Conservation (phyloP, 306 rosid species). For the Cicer pinnatifidum region DNA sequence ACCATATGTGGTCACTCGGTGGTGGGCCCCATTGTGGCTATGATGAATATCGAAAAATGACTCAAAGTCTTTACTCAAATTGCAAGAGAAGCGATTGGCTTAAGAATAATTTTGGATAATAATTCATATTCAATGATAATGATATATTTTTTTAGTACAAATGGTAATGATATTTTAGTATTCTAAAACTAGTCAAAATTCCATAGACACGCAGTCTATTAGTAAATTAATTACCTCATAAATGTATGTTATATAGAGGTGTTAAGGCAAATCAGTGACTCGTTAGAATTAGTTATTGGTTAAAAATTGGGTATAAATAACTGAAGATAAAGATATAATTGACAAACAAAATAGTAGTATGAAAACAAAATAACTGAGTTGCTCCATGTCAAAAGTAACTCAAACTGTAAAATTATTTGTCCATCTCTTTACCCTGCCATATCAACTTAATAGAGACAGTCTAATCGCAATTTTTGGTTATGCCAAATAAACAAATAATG, state of each 20-base stretch:
- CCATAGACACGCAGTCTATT: background rate
- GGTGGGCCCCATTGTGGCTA: slow-evolving; percentile 30
- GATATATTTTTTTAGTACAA: background rate
- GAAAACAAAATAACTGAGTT: too few relatives aligned
- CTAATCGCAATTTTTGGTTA: background rate
- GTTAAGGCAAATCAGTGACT: background rate
- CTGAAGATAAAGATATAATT: background rate
- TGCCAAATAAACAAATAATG: slow-evolving; percentile 14
- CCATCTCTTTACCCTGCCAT: background rate
- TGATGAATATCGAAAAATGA: background rate
- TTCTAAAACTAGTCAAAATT: background rate
- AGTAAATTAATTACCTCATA: background rate
- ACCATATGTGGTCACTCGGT: background rate
- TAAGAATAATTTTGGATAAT: slow-evolving; percentile 14
- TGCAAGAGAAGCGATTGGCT: slow-evolving; percentile 5
- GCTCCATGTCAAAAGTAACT: background rate
- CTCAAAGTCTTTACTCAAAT: background rate
- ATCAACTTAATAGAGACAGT: background rate
- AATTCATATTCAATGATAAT: slow-evolving; percentile 14
- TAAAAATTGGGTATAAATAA: background rate
- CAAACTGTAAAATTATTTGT: background rate
- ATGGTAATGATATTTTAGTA: slow-evolving; percentile 13
- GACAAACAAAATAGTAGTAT: background rate
- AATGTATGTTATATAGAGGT: background rate
- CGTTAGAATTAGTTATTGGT: background rate